phyloP scores from a whole-genome alignment of 495 filamentous ascomycete species.

The Polyplosphaeria fusca region DNA sequence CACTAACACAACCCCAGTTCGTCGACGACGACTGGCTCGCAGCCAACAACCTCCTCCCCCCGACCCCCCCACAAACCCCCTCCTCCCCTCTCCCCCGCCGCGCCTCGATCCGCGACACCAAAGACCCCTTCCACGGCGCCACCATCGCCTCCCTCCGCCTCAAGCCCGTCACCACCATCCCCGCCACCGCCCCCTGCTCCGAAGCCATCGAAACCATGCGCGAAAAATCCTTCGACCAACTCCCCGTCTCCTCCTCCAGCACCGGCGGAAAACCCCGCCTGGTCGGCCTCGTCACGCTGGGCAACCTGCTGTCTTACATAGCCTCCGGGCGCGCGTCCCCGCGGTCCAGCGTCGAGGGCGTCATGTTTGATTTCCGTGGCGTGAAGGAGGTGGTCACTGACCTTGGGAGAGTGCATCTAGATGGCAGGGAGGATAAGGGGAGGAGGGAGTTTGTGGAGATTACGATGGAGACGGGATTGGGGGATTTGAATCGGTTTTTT shows the following conservation, averaged over 20 bases:
- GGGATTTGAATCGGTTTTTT: conserved; percentile 82
- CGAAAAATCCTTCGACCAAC: conserved; percentile 93
- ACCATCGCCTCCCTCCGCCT: conserved; percentile 78
- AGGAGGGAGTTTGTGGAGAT: conserved; percentile 75
- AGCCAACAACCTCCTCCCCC: conserved; percentile 80
- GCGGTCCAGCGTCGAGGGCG: conserved; percentile 69
- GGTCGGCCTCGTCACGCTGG: conserved; percentile 87
- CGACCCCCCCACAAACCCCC: conserved; percentile 51
- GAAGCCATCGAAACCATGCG: conserved; percentile 95
- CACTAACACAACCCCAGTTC: conserved; percentile 54
- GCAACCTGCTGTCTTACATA: conserved; percentile 88
- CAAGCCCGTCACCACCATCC: conserved; percentile 86
- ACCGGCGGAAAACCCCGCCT: conserved; percentile 53
- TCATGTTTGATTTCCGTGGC: conserved; percentile 93
- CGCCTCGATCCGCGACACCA: conserved; percentile 31
- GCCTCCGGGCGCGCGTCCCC: conserved; percentile 72
- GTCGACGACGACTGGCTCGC: conserved; percentile 98
- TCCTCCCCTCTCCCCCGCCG: conserved; percentile 8
- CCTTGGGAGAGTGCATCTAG: conserved; percentile 54
- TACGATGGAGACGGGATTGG: conserved; percentile 81
- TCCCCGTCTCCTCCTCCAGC: conserved; percentile 75
- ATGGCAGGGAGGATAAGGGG: neutral
- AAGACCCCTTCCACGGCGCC: conserved; percentile 63
- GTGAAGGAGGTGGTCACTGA: conserved; percentile 87
- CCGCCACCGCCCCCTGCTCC: conserved; percentile 62